Evolutionary conservation across 345 rosid species (phyloP).

Genomic region (Eucalyptus cloeziana): DNA sequence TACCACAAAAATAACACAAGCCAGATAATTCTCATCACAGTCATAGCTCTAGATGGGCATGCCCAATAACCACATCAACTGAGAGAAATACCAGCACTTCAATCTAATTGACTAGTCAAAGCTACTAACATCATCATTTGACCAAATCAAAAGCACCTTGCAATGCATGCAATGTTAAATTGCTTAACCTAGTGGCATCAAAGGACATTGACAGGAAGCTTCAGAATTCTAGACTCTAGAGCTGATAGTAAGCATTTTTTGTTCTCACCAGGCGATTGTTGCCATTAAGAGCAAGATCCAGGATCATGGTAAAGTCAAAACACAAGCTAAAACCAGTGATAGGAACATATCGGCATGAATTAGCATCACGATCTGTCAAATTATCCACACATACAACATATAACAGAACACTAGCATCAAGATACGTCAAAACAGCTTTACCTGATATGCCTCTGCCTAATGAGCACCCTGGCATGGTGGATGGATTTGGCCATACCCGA

Average conservation of each 20-base stretch:
- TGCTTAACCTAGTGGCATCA: neutral
- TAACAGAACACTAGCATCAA: neutral
- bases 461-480: constrained; percentile 42
- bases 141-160: neutral
- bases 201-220: neutral
- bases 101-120: neutral
- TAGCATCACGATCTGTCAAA: neutral
- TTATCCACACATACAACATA: neutral
- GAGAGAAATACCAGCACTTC: neutral
- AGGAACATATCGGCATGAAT: neutral
- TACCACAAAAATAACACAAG: neutral
- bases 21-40: neutral
- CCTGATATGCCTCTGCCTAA: constrained; percentile 42
- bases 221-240: neutral
- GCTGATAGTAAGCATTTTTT: neutral
- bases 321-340: neutral
- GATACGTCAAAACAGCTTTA: neutral
- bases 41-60: neutral
- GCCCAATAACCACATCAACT: neutral
- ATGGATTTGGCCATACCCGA: constrained; percentile 49
- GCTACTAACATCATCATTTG: neutral
- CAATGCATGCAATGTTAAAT: neutral
- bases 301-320: neutral
- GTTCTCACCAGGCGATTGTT: neutral
- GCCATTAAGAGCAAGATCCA: neutral